A percentile compares a stretch with the other conserved stretches of the same genome.
Conservation (phyloP, 208 protist genomes). For the Endotrypanum monterogeii region DNA sequence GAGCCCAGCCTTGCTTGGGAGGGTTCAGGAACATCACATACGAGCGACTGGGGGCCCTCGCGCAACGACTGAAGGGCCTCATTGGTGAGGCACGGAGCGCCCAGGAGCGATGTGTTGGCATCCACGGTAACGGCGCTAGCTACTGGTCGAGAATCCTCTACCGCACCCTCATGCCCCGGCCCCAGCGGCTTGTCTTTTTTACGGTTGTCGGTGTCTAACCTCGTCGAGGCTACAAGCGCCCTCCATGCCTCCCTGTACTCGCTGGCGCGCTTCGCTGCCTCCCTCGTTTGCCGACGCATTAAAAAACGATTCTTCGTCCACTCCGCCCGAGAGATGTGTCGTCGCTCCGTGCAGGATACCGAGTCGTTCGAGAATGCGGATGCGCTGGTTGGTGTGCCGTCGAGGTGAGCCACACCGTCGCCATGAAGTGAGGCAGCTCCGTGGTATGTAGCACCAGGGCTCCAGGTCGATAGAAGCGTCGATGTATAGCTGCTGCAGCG, state of each 20-base stretch:
- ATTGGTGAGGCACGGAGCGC: background rate
- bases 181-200: background rate
- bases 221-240: conserved; percentile 1
- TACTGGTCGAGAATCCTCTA: no score
- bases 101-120: background rate
- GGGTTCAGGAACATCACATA: background rate
- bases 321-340: conserved; percentile 7
- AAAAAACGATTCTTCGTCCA: background rate
- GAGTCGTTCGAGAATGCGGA: background rate
- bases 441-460: no score
- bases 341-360: background rate
- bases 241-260: conserved; percentile 7
- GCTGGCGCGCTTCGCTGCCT: background rate
- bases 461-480: background rate
- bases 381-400: background rate
- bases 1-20: background rate
- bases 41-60: background rate
- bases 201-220: background rate
- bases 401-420: background rate
- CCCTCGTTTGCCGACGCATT: conserved; percentile 10
- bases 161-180: background rate
- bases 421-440: background rate
- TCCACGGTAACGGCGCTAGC: no score
- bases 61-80: conserved; percentile 10
- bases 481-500: background rate